phyloP scores from a whole-genome alignment of 306 rosid species.

The Astragalus membranaceus region DNA sequence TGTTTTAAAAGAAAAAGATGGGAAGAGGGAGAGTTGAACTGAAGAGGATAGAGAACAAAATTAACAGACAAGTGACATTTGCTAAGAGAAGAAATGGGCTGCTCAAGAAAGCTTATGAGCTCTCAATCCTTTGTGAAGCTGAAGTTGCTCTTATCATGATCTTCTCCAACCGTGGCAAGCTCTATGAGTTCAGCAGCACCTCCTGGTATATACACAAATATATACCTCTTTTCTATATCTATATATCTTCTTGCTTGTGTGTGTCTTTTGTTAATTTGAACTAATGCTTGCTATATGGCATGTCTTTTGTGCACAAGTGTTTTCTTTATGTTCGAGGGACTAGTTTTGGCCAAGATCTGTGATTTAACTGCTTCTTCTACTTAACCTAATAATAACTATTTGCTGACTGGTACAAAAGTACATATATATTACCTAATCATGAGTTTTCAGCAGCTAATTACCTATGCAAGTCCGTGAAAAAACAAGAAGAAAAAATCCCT shows the following conservation, averaged over 20 bases:
- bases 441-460: no score
- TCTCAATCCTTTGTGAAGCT: constrained; percentile 85
- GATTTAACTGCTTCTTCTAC: no score
- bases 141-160: constrained; percentile 89
- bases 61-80: constrained; percentile 89
- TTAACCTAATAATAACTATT: no score
- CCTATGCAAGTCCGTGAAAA: not conserved
- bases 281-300: no score
- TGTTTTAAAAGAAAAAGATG: constrained; percentile 28
- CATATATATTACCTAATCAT: no score
- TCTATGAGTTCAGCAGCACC: constrained; percentile 80
- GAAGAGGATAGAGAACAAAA: constrained; percentile 95
- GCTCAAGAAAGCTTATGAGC: constrained; percentile 89
- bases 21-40: constrained; percentile 87
- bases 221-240: no score
- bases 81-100: constrained; percentile 91
- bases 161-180: constrained; percentile 87
- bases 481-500: not conserved
- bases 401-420: no score
- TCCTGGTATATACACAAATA: constrained; percentile 30
- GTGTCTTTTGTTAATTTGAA: no score
- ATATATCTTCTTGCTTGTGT: no score
- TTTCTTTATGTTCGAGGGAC: no score
- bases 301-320: no score
- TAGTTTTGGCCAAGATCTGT: no score